phyloP scores from a whole-genome alignment of 768 basidiomycete genomes.

The Podaxis sp. region DNA sequence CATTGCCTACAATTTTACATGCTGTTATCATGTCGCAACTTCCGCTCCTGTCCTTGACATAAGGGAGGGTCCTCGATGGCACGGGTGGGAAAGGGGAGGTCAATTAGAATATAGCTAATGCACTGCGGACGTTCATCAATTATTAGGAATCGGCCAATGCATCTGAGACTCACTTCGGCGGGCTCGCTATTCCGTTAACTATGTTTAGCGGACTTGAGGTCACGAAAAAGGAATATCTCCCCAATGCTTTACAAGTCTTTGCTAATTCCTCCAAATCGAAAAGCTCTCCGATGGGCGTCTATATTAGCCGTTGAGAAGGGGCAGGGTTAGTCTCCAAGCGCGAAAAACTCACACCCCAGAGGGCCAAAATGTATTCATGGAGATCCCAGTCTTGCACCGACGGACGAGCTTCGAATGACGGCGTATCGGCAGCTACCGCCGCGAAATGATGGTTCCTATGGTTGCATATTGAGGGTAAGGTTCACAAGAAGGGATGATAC shows the following conservation, averaged over 20 bases:
- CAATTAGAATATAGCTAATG: slow-evolving; percentile 9
- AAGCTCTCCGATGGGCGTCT: slow-evolving; percentile 26
- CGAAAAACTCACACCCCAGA: slow-evolving; percentile 24
- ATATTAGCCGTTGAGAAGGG: not conserved
- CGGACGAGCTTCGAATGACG: slow-evolving; percentile 25
- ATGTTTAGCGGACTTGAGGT: slow-evolving; percentile 25
- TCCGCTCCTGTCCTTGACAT: too few species aligned
- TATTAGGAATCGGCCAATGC: not conserved
- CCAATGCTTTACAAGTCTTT: slow-evolving; percentile 20
- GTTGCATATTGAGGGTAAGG: not conserved
- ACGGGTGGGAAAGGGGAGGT: not conserved
- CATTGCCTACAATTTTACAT: too few species aligned
- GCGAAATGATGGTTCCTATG: slow-evolving; percentile 26
- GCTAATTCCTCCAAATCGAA: slow-evolving; percentile 26
- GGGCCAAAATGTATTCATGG: slow-evolving; percentile 23
- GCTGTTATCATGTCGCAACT: not conserved
- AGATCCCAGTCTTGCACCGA: slow-evolving; percentile 22
- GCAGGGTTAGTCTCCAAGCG: not conserved
- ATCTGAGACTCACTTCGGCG: slow-evolving; percentile 21
- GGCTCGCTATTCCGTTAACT: slow-evolving; percentile 26
- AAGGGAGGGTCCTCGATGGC: not conserved
- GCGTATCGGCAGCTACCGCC: slow-evolving; percentile 24
- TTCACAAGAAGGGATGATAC: not conserved
- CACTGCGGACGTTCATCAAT: not conserved
- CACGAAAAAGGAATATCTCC: slow-evolving; percentile 24